Base-by-base conservation (phyloP, 1,284 basidiomycete species). In the Ustilago hordei region DNA sequence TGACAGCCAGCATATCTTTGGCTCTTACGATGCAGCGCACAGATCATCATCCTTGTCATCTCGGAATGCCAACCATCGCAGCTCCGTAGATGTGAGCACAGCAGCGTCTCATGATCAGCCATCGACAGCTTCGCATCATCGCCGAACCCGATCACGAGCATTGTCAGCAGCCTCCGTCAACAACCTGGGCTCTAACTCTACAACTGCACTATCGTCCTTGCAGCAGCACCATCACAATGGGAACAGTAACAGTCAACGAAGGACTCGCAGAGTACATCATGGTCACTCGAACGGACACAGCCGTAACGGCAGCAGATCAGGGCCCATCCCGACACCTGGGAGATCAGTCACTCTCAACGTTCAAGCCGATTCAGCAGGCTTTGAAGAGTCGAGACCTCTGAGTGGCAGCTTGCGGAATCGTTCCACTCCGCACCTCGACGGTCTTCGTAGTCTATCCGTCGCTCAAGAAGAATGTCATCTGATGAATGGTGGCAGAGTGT, bases 1-100 rank as follows among this genome's bases (percentile, higher is more conserved):
- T 50, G 73, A 71, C 17, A 75, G 73, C 34, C 64, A 75, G 36
- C 73, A 75, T 41, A 62, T 43, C 2, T 75, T 75, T 38, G 58
- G 68, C 58, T 53, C 64, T 19, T 55, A 59, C 36, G 55, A 64
- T 55, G 54, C 52, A 9, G 11, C 43, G 31, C 19, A 55, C n/a
- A 31, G 28, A 17, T 19, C 55, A 8, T 6, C 41, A 31, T 32
- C 56, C n/a, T 35, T 34, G 17, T 17, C 64, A 8, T 58, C 58
- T 31, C 62, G 43, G 38, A 36, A 28, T 36, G 28, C 35, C 47
- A 53, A 8, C 5, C 50, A 67, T 47, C 52, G 36, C n/a, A 35
- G 48, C 5, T 52, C 50, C 12, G 35, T 35, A 12, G 54, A 67
- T 23, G 39, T n/a, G 4, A 9, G 28, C 45, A 39, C 64, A 52